Base-by-base conservation (phyloP, 108 stramenopile species). In the Schizochytrium sp. region DNA sequence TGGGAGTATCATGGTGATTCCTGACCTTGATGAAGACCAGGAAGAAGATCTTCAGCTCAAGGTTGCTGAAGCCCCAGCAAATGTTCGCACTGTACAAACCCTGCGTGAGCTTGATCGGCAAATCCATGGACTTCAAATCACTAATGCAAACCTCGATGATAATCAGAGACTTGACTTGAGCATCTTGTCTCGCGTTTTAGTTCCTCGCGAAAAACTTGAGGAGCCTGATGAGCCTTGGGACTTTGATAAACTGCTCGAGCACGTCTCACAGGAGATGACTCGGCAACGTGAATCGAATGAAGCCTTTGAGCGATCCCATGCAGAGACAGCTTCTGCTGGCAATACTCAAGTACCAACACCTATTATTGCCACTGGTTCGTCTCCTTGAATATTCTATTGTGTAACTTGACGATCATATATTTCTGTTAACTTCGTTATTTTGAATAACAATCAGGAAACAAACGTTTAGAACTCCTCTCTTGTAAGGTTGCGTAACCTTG, bases 211-310 rank as follows among this genome's bases (percentile, higher is more conserved):
- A 47, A 17, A 40, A 5, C 76, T 83, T 28, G 76, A 83, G 3
- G 76, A 83, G 53, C 76, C 76, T 5, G 76, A 83, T 42, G 76
- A 83, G 47, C 17, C 76, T 7, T 83, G 76, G 76, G 76, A 83
- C 13, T 83, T 83, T 28, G 76, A 83, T 5, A 47, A 83, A 53
- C 76, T 83, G 15, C 53, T 83, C 13, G 76, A 83, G 28, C 76
- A 83, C 13, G 76, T 83, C 53, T 83, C 76, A 38, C 76, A 83
- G 47, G 76, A 83, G 1, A 83, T 83, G 76, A 56, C 15, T 0
- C 47, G 53, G 28, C 76, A 83, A 3, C 49, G 55, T n/a, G 76
- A 83, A 28, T 83, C 76, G 5, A 47, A 47, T 10, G 76, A 83
- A 83, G 76, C 47, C 10, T 83, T 83, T 83, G 76, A 83, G 53